phyloP scores from a whole-genome alignment of 306 rosid genomes.

The Mucuna pruriens region DNA sequence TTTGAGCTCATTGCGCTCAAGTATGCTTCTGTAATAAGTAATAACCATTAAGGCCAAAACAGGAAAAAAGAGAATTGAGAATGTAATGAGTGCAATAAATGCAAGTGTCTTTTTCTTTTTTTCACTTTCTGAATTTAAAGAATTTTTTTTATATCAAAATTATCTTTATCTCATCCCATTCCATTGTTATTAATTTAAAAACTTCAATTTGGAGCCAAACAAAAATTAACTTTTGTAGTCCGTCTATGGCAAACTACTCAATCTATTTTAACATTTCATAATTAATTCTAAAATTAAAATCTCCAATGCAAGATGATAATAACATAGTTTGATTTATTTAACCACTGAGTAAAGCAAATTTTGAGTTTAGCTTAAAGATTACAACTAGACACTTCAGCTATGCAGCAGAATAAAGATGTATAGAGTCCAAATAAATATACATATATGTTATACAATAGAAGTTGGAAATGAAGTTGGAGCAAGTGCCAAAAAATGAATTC shows the following conservation, averaged over 20 bases:
- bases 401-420: background rate
- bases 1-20: slow-evolving; percentile 71
- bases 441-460: background rate
- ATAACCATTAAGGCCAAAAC: slow-evolving; percentile 50
- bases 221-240: no score
- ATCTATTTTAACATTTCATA: slow-evolving; percentile 8
- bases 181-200: background rate
- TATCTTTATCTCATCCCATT: background rate
- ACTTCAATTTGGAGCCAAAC: no score
- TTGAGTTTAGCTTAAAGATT: background rate
- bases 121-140: background rate
- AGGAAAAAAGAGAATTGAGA: background rate
- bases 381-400: background rate
- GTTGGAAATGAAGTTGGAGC: background rate
- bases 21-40: slow-evolving; percentile 58
- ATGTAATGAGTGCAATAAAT: background rate
- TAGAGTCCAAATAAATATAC: background rate
- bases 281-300: background rate
- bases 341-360: background rate
- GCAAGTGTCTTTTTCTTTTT: background rate
- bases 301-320: background rate
- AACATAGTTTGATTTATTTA: background rate
- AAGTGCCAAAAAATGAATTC: background rate
- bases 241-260: background rate
- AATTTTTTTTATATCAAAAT: background rate